phyloP scores from a whole-genome alignment of 768 basidiomycete species.

The Chalciporus sphaerocephalus region DNA sequence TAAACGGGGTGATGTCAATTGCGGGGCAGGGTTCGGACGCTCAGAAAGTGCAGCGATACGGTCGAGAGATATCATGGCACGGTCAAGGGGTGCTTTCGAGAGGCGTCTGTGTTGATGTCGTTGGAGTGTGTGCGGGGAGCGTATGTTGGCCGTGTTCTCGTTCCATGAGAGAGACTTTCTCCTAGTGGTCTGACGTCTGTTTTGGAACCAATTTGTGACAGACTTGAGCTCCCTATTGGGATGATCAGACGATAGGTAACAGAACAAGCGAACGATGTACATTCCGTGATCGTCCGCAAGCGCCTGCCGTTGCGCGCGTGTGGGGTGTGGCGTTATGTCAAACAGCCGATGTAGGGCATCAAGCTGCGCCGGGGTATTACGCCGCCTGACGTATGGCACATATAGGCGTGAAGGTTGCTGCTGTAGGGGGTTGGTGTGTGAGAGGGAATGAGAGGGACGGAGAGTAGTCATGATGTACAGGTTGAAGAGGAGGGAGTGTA shows the following conservation, averaged over 20 bases:
- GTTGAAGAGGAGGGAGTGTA: not conserved
- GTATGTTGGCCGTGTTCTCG: slow-evolving; percentile 20
- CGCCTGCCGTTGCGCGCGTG: slow-evolving; percentile 38
- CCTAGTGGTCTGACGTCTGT: slow-evolving; percentile 57
- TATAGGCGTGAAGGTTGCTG: slow-evolving; percentile 4
- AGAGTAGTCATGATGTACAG: slow-evolving; percentile 11
- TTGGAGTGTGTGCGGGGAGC: slow-evolving; percentile 2
- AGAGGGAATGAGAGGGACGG: not conserved
- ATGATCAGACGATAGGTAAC: slow-evolving; percentile 5
- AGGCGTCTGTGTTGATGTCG: slow-evolving; percentile 4
- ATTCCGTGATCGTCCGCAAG: slow-evolving; percentile 39
- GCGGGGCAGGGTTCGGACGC: slow-evolving; percentile 21
- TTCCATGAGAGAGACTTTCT: slow-evolving; percentile 18
- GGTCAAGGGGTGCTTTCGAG: slow-evolving; percentile 16
- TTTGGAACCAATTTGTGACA: slow-evolving; percentile 80
- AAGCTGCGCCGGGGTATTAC: slow-evolving; percentile 33
- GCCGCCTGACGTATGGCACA: slow-evolving; percentile 29
- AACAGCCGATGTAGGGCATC: slow-evolving; percentile 35
- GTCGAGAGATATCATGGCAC: slow-evolving; percentile 30
- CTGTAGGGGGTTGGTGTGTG: not conserved
- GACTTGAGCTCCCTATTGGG: slow-evolving; percentile 56
- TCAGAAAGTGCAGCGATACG: slow-evolving; percentile 28
- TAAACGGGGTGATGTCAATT: slow-evolving; percentile 2
- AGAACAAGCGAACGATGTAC: slow-evolving; percentile 18
- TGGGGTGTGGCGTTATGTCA: slow-evolving; percentile 36